These are phyloP conservation scores for Aureobasidium mangrovei DNA, from an alignment of 2,329 filamentous ascomycete species.

Conservation along the genomic window DNA sequence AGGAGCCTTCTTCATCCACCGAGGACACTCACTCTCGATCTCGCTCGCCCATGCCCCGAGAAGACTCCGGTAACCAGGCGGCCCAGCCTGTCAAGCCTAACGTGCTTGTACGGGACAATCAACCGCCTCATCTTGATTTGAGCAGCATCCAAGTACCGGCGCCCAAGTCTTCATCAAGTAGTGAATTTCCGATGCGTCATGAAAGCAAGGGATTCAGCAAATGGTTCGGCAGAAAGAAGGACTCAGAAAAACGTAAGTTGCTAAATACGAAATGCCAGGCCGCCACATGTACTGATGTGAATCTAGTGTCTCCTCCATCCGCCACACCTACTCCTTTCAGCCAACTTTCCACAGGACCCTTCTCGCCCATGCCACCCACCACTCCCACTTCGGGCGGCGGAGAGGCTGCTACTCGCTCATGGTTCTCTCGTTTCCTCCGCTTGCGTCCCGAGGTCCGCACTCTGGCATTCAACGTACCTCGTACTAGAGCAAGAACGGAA, in stretches of 20 bases:
- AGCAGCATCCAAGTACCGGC: conserved; percentile 6
- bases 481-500: conserved; percentile 67
- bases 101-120: conserved; percentile 25
- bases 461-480: conserved; percentile 66
- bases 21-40: conserved; percentile 2
- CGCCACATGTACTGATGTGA: conserved; percentile 25
- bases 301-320: conserved; percentile 15
- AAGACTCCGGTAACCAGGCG: conserved; percentile 11
- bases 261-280: conserved; percentile 23
- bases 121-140: conserved; percentile 22
- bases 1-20: conserved; percentile 7
- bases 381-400: conserved; percentile 18
- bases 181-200: conserved; percentile 36
- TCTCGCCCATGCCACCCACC: conserved; percentile 28
- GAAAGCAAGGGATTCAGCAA: conserved; percentile 39
- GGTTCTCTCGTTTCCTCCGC: conserved; percentile 81
- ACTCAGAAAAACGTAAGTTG: conserved; percentile 29
- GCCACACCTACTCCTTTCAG: neutral
- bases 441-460: conserved; percentile 73
- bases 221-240: conserved; percentile 42
- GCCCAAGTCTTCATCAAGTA: conserved; percentile 26
- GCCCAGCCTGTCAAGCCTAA: conserved; percentile 19
- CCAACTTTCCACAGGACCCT: conserved; percentile 2
- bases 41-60: conserved; percentile 4
- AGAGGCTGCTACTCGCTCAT: conserved; percentile 52